Evolutionary conservation across 176 grass and related monocot species (phyloP), one percentile per base, ranked within the genome.

Genomic region (Rhynchospora tenuis): DNA sequence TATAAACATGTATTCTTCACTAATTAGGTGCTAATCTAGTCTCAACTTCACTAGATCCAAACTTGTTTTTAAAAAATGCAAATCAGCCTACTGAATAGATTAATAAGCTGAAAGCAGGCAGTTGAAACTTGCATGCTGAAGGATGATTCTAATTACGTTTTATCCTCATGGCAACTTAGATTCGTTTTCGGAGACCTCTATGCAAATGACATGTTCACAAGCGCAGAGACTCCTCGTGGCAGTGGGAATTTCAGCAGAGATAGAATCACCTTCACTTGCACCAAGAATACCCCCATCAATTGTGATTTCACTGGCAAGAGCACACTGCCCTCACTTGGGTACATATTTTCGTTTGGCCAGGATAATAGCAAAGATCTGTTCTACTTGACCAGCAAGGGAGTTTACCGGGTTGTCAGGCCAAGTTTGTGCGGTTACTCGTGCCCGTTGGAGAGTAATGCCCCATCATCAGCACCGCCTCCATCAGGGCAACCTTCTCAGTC

Each of bases 151-250:
- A 51, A 55, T 29, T 31, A 78, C 13, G 7, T 13, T 15, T 16
- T 77, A 9, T 75, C 14, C 27, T 50, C 54, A 38, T 86, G 58
- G 80, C 22, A 60, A 81, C 66, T 28, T 62, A 91, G 91, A 61
- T 97, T 92, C 78, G 6, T 97, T 9, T 94, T 88, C 59, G 84
- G 90, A n/a, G 95, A 97, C 59, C 81, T 97, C 7, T 94, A 97
- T 61, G 95, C 92, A 31, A 70, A 78, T 48, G 77, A 85, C 0
- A 86, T 94, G 81, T 97, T 86, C 75, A 86, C 90, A 0, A 88
- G 78, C 0, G 28, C 56, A 0, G 90, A 97, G 89, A 15, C 81
- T 54, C 95, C 92, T 8, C 88, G 82, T 80, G 81, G 59, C 64
- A 94, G 95, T 44, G 95, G 92, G 44, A 75, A 84, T 26, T 97